Conservation (phyloP, 345 rosid species). For the Camelina neglecta region DNA sequence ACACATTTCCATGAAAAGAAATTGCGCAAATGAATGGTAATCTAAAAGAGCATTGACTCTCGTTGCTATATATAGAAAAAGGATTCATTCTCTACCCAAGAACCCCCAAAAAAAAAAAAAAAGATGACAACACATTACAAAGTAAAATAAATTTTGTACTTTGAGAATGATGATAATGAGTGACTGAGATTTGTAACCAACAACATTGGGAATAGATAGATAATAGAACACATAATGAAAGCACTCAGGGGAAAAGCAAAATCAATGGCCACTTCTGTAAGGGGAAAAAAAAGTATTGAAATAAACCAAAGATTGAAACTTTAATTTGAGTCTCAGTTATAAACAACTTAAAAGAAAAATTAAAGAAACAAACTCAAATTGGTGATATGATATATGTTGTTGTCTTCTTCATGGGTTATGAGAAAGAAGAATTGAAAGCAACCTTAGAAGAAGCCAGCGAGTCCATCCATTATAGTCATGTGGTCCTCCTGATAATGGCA, state of each 20-base stretch:
- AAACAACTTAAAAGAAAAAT: constrained; percentile 44
- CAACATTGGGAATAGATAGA: constrained; percentile 33
- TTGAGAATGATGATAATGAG: constrained; percentile 38
- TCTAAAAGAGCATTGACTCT: constrained; percentile 34
- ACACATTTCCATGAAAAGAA: constrained; percentile 30
- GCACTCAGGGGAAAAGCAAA: constrained; percentile 35
- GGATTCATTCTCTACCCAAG: constrained; percentile 40
- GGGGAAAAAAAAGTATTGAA: not conserved
- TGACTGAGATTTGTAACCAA: constrained; percentile 43
- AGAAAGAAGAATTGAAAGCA: constrained; percentile 64
- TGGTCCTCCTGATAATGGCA: constrained; percentile 78
- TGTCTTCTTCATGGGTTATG: constrained; percentile 54
- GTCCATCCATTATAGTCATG: constrained; percentile 55
- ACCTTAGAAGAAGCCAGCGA: constrained; percentile 63
- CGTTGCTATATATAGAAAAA: constrained; percentile 38
- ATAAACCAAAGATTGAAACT: constrained; percentile 17
- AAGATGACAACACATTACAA: constrained; percentile 14
- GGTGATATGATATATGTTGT: constrained; percentile 40
- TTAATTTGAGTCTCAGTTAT: constrained; percentile 43
- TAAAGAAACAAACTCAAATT: constrained; percentile 10
- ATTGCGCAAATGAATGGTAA: constrained; percentile 26
- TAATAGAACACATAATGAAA: constrained; percentile 44
- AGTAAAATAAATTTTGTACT: constrained; percentile 36
- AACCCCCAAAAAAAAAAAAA: constrained; percentile 4
- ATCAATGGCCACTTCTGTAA: constrained; percentile 19